A percentile compares a stretch with the other conserved stretches of the same genome.
Evolutionary conservation across 129 eudicot genomes (phyloP).

Genomic region (Escallonia herrerae): DNA sequence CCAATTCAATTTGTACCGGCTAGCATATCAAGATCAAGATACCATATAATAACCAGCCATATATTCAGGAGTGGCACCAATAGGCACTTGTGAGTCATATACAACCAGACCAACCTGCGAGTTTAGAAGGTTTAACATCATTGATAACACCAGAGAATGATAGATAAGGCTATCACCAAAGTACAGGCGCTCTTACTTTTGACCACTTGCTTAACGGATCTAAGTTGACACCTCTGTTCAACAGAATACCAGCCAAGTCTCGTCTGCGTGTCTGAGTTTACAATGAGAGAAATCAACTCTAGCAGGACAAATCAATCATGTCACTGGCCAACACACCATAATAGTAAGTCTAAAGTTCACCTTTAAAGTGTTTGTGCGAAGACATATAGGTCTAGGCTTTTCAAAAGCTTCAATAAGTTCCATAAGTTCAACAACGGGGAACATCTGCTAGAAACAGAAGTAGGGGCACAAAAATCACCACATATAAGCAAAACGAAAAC

Average conservation of each 20-base stretch:
- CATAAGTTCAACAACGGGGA: slow-evolving; percentile 86
- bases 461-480: background rate
- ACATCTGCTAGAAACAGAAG: slow-evolving; percentile 47
- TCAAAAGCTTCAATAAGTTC: slow-evolving; percentile 98
- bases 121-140: background rate
- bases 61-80: slow-evolving; percentile 97
- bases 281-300: background rate
- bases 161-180: background rate
- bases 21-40: slow-evolving; percentile 13
- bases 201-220: slow-evolving; percentile 98
- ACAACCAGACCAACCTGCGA: slow-evolving; percentile 87
- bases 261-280: slow-evolving; percentile 74
- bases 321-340: background rate
- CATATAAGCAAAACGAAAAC: background rate
- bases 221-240: slow-evolving; percentile 94
- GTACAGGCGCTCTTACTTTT: slow-evolving; percentile 40
- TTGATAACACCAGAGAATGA: background rate
- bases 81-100: slow-evolving; percentile 94
- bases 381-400: slow-evolving; percentile 81
- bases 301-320: slow-evolving; percentile 1
- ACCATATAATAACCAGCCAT: slow-evolving; percentile 99
- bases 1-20: background rate
- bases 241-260: slow-evolving; percentile 84
- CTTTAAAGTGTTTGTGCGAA: slow-evolving; percentile 89
- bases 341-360: slow-evolving; percentile 19